Evolutionary conservation across 2,329 filamentous ascomycete genomes (phyloP).

Genomic region (Corniculantispora saksenae): DNA sequence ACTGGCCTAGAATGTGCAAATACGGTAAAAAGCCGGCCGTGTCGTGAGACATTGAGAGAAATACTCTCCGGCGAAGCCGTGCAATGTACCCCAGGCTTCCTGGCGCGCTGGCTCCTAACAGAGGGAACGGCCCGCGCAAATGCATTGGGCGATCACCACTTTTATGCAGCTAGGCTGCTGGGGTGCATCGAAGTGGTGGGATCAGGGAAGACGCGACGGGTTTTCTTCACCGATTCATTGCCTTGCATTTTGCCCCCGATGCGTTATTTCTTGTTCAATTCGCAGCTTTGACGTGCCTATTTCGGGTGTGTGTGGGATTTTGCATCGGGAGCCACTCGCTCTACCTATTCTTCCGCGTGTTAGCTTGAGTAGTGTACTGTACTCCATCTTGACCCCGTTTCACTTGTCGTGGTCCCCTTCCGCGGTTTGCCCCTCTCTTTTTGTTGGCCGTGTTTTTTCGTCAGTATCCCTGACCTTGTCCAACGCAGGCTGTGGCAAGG

Average conservation of each 20-base stretch:
- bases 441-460: not conserved
- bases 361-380: not conserved
- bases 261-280: not conserved
- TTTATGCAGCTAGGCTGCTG: not conserved
- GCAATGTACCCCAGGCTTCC: not conserved
- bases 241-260: not conserved
- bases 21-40: not conserved
- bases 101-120: no score
- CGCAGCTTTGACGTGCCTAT: not conserved
- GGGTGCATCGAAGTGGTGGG: no score
- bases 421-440: not conserved
- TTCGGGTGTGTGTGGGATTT: not conserved
- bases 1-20: not conserved
- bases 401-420: not conserved
- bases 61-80: conserved; percentile 2
- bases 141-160: not conserved
- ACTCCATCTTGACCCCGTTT: not conserved
- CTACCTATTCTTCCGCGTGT: not conserved
- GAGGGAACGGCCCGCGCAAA: conserved; percentile 9
- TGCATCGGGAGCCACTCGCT: not conserved
- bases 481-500: not conserved
- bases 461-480: conserved; percentile 4
- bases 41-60: not conserved
- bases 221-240: conserved; percentile 2
- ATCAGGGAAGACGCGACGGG: not conserved